These are phyloP conservation scores for Flaveria ramosissima DNA, from an alignment of 129 eudicot genomes.

Conservation along the genomic window DNA sequence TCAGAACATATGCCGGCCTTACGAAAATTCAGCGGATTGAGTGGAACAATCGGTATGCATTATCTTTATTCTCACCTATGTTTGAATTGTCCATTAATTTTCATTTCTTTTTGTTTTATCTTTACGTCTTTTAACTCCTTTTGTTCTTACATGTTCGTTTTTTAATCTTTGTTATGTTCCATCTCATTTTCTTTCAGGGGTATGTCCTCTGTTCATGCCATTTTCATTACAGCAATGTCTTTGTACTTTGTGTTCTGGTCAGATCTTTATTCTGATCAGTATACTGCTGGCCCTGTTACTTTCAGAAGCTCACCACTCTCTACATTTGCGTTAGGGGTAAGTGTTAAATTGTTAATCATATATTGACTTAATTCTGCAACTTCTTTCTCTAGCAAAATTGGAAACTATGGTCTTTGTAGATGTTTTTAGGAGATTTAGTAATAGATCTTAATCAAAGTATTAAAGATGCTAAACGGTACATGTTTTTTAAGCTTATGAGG, in stretches of 20 bases:
- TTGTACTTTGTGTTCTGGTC: constrained; percentile 83
- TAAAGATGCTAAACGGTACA: not conserved
- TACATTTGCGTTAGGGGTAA: constrained; percentile 80
- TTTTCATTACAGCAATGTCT: constrained; percentile 74
- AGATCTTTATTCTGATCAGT: constrained; percentile 68
- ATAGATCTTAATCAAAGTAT: not conserved
- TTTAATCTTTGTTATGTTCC: not conserved
- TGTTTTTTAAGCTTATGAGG: constrained; percentile 2
- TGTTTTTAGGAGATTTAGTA: constrained; percentile 1
- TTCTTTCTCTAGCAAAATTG: constrained; percentile 5
- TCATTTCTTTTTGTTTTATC: constrained; percentile 28
- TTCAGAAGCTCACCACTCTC: constrained; percentile 76
- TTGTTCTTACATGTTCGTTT: not conserved
- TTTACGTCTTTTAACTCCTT: not conserved
- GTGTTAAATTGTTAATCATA: constrained; percentile 26
- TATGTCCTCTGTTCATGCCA: constrained; percentile 82
- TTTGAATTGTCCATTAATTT: not conserved
- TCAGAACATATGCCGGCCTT: constrained; percentile 77
- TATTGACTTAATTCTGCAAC: constrained; percentile 9
- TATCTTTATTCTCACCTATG: not conserved
- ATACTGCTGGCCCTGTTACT: constrained; percentile 47
- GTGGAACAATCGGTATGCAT: constrained; percentile 82
- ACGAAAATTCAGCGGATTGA: constrained; percentile 75
- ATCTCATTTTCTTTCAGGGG: constrained; percentile 54
- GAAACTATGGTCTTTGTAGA: not conserved